phyloP scores from a whole-genome alignment of 2,329 filamentous ascomycete species.

The Macrophomina phaseolina region DNA sequence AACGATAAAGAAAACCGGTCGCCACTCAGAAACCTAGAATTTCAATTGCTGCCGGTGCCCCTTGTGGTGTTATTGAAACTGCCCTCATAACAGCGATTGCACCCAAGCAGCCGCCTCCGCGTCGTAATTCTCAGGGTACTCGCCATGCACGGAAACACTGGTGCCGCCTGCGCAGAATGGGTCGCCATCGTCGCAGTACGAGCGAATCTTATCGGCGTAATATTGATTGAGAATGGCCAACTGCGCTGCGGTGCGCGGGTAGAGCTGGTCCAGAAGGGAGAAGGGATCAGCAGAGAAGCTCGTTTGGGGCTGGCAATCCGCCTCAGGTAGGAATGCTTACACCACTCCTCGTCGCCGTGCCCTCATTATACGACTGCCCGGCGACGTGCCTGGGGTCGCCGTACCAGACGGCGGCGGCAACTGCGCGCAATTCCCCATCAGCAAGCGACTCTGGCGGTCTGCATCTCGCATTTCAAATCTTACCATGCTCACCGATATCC shows the following conservation, averaged over 20 bases:
- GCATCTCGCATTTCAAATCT: constrained; percentile 18
- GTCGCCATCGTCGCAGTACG: constrained; percentile 21
- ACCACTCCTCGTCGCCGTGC: constrained; percentile 10
- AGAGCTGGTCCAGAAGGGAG: neutral
- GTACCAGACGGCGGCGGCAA: constrained; percentile 20
- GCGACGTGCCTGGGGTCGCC: constrained; percentile 20
- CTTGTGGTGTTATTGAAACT: constrained; percentile 18
- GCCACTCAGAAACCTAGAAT: neutral
- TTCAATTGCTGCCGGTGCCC: constrained; percentile 8
- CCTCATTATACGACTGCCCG: constrained; percentile 11
- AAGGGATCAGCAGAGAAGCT: constrained; percentile 3
- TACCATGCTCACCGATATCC: constrained; percentile 22
- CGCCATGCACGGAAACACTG: constrained; percentile 17
- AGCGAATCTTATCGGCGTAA: constrained; percentile 20
- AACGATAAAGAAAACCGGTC: constrained; percentile 14
- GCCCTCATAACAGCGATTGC: constrained; percentile 12
- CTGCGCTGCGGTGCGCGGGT: constrained; percentile 23
- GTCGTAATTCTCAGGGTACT: constrained; percentile 17
- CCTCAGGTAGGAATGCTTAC: constrained; percentile 8
- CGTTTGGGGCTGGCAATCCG: constrained; percentile 3
- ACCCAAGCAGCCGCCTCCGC: constrained; percentile 25
- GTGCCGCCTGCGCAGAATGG: constrained; percentile 17
- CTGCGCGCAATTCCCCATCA: constrained; percentile 5
- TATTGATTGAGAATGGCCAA: constrained; percentile 4
- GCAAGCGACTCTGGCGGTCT: constrained; percentile 18